Conservation (phyloP, 768 basidiomycete species). For the Russula foetens region DNA sequence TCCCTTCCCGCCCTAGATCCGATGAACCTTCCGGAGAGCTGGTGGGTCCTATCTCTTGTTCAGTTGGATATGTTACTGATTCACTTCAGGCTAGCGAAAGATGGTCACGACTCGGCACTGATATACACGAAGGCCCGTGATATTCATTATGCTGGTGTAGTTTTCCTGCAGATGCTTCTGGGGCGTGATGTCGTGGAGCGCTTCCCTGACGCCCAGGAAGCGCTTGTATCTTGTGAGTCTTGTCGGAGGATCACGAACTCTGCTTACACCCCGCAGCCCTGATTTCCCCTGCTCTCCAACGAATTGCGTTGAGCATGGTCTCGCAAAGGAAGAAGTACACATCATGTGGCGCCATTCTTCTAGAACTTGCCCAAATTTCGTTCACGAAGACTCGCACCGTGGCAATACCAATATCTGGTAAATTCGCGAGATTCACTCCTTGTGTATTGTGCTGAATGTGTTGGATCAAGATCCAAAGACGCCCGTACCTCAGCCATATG, state of each 20-base stretch:
- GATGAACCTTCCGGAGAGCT: constrained; percentile 32
- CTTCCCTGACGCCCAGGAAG: constrained; percentile 47
- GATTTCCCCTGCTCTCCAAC: constrained; percentile 44
- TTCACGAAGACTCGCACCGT: constrained; percentile 6
- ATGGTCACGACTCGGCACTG: constrained; percentile 72
- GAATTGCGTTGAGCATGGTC: constrained; percentile 53
- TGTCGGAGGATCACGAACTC: background rate
- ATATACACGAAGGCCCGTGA: constrained; percentile 73
- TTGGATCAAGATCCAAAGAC: constrained; percentile 37
- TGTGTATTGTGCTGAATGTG: background rate
- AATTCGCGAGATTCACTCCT: background rate
- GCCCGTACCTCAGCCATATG: constrained; percentile 37
- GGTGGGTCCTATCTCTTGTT: constrained; percentile 32
- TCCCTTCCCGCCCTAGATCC: constrained; percentile 24
- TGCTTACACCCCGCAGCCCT: constrained; percentile 31
- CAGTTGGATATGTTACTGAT: background rate
- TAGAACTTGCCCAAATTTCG: constrained; percentile 33
- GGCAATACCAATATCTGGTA: constrained; percentile 27
- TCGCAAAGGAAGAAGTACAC: constrained; percentile 45
- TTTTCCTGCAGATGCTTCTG: constrained; percentile 80
- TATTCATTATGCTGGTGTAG: constrained; percentile 72
- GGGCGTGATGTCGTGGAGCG: constrained; percentile 56
- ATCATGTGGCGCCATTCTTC: constrained; percentile 49
- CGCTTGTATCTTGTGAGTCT: constrained; percentile 48
- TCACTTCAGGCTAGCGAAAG: constrained; percentile 56